phyloP scores from a whole-genome alignment of 2,329 filamentous ascomycete genomes.

The Colletotrichum coccodes region DNA sequence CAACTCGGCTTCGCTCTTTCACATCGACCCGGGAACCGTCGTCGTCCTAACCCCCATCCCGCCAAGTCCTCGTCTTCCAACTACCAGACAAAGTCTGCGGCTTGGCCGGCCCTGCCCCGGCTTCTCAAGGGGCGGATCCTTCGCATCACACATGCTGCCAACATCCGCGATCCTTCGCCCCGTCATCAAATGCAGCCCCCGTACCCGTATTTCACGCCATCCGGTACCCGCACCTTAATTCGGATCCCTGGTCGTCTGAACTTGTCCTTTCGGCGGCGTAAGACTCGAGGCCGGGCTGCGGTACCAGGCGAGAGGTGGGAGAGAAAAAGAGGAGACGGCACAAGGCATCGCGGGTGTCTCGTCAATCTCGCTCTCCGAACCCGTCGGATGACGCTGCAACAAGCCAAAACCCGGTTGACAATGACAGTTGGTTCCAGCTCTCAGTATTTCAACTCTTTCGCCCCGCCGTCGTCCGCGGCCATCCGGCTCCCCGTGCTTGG shows the following conservation, averaged over 20 bases:
- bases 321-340: not conserved
- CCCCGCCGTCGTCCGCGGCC: not conserved
- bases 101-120: not conserved
- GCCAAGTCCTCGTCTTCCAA: not conserved
- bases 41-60: not conserved
- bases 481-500: slow-evolving; percentile 18
- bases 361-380: slow-evolving; percentile 15
- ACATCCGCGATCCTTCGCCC: not conserved
- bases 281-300: not conserved
- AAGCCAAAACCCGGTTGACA: not conserved
- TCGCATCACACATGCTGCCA: not conserved
- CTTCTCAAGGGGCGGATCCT: not conserved
- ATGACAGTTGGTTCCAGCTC: not conserved
- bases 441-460: not conserved
- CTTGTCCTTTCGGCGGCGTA: not conserved
- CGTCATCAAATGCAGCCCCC: not conserved
- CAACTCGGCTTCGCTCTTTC: not conserved
- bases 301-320: not conserved
- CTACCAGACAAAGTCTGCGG: not conserved
- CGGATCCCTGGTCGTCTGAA: not conserved
- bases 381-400: not conserved
- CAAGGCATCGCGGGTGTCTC: not conserved
- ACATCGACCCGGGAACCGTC: not conserved
- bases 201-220: not conserved
- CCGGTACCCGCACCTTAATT: not conserved